Evolutionary conservation across 225 moss, liverwort and hornwort species (phyloP), one percentile per base, ranked within the genome.

Genomic region (Neckera pumila): DNA sequence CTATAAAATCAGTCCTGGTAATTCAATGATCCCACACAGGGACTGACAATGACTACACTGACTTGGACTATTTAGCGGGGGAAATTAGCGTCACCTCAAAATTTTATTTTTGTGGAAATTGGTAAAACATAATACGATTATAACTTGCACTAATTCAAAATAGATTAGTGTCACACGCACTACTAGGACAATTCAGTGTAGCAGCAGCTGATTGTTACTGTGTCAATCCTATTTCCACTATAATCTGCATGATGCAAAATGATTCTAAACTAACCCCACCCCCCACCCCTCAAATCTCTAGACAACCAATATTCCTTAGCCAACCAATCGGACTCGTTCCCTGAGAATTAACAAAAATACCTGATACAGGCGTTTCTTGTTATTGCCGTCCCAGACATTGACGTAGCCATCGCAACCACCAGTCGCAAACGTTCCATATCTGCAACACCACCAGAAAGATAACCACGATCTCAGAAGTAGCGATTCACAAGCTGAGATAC

Each of bases 391-490:
- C 98, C 98, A 99, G 49, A 99, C 97, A 94, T 99, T 99, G 61
- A 99, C 98, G 88, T 93, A 99, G 57, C 98, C 98, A 92, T 99
- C 98, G 88, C 98, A 99, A 86, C 98, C 98, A 84, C 98, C 98
- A 62, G 98, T 99, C 91, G 98, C 97, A 87, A 99, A 99, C 59
- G 98, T 99, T 67, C 98, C 97, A 92, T 99, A 99, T 89, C 96
- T 98, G 96, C 89, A 88, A 34, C 79, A 84, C 80, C 69, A 43
- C 75, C 67, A 89, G 58, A 69, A 51, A 81, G 42, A 66, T 42
- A 88, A 84, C 56, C 85, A 76, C 61, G 47, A 79, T 20, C 66
- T 83, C 83, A 87, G 54, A 65, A 73, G 61, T 33, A 83, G 67
- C 82, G 9, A 42, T 76, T 79, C 71, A 81, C 61, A 54, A 40